Conservation (phyloP, 75 land plant genomes). For the Selaginella tamariscina region DNA sequence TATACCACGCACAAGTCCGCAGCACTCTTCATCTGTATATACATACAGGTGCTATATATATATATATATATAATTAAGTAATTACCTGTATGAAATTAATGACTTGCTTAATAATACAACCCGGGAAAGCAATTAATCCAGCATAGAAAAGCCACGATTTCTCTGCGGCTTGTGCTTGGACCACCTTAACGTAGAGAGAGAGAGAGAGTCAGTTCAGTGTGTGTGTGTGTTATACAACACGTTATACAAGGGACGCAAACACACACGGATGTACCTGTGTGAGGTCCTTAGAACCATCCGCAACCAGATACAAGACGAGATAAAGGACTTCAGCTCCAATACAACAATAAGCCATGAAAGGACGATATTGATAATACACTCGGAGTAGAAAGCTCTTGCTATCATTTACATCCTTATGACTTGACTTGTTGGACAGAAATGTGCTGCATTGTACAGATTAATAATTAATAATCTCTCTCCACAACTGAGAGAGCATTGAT, state of each 20-base stretch:
- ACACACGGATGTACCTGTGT: neutral
- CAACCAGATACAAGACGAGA: slow-evolving; percentile 59
- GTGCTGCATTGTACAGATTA: slow-evolving; percentile 39
- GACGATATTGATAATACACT: slow-evolving; percentile 65
- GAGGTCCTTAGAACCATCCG: slow-evolving; percentile 19
- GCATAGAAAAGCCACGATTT: slow-evolving; percentile 26
- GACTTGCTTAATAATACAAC: slow-evolving; percentile 84
- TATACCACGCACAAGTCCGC: slow-evolving; percentile 75
- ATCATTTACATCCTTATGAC: slow-evolving; percentile 96
- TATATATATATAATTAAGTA: neutral
- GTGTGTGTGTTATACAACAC: too few relatives aligned
- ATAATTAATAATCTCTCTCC: neutral
- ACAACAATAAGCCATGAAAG: slow-evolving; percentile 86
- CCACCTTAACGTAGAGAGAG: slow-evolving; percentile 37
- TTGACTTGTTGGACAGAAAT: slow-evolving; percentile 72
- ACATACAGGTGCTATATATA: neutral
- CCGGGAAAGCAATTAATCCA: slow-evolving; percentile 43
- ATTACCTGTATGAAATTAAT: slow-evolving; percentile 86
- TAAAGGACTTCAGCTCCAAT: slow-evolving; percentile 88
- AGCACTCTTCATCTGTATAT: slow-evolving; percentile 74
- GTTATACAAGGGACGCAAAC: neutral
- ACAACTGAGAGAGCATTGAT: neutral
- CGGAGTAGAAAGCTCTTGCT: slow-evolving; percentile 71
- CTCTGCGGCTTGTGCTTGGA: slow-evolving; percentile 22
- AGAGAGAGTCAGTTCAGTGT: too few relatives aligned